A percentile compares a stretch with the other conserved stretches of the same genome.
Evolutionary conservation across 352 stramenopile genomes (phyloP).

Genomic region (Pythium diclinum): DNA sequence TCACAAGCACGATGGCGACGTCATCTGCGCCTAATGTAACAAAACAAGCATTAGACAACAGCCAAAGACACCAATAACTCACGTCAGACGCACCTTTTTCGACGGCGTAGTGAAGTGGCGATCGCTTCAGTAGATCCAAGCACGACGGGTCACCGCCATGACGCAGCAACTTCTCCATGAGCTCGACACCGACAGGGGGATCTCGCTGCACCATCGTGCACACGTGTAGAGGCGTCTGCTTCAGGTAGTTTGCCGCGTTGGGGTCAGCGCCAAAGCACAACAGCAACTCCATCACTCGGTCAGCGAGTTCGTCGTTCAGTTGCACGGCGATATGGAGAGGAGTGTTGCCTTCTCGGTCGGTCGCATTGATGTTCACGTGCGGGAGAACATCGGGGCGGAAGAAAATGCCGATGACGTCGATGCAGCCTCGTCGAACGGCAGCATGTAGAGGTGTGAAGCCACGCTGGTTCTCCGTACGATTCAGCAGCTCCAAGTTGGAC

Average conservation of each 20-base stretch:
- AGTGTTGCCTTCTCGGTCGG: slow-evolving; percentile 71
- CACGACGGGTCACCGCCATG: slow-evolving; percentile 51
- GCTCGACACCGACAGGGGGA: slow-evolving; percentile 35
- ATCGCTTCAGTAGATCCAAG: slow-evolving; percentile 71
- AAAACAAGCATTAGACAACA: neutral
- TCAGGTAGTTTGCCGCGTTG: slow-evolving; percentile 64
- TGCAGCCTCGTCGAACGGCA: slow-evolving; percentile 51
- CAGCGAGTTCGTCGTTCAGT: slow-evolving; percentile 56
- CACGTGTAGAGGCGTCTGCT: slow-evolving; percentile 72
- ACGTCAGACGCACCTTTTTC: slow-evolving; percentile 54
- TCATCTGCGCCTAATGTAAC: slow-evolving; percentile 49
- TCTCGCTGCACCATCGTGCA: slow-evolving; percentile 66
- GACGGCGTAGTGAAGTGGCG: slow-evolving; percentile 69
- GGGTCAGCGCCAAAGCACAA: slow-evolving; percentile 62
- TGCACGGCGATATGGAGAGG: slow-evolving; percentile 62
- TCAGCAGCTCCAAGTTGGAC: slow-evolving; percentile 46
- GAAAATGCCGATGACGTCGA: slow-evolving; percentile 70
- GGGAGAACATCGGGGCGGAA: slow-evolving; percentile 73
- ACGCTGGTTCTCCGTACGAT: slow-evolving; percentile 48
- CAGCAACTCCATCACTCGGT: slow-evolving; percentile 64
- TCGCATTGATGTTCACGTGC: slow-evolving; percentile 56
- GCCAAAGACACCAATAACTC: neutral
- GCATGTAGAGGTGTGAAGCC: slow-evolving; percentile 64
- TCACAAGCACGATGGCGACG: slow-evolving; percentile 55
- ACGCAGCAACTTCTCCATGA: slow-evolving; percentile 63